Base-by-base conservation (phyloP, 2,329 filamentous ascomycete genomes). In the Decorospora gaudefroyi region DNA sequence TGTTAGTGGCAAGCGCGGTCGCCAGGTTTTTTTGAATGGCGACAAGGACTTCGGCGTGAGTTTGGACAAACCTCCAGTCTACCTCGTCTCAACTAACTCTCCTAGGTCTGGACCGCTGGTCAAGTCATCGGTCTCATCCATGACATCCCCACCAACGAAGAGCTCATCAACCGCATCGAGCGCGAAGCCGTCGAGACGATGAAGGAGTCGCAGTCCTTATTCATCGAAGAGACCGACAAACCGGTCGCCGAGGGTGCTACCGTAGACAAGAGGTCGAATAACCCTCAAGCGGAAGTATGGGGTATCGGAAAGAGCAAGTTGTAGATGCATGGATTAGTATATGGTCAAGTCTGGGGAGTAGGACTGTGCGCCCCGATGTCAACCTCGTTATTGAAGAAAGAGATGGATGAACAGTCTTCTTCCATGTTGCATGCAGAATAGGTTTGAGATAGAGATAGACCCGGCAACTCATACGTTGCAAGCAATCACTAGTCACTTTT, bases 61-160 rank as follows among this genome's bases (percentile, higher is more conserved):
- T 63, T 6, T 13, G n/a, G 4, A 12, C 12, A 0, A 12, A 9
- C 4, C 17, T 16, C 12, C n/a, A 11, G 2, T 27, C 13, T 29
- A 25, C 21, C 16, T 6, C 5, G 10, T 13, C n/a, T 18, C n/a
- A 29, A 9, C 44, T 51, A 43, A 57, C 55, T 35, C 15, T n/a
- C 15, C n/a, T 60, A 92, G 87, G 88, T 96, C 26, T 99, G 93
- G 93, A 97, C 93, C 13, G 90, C 92, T 6, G 93, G 93, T 8
- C 92, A 96, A 70, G 92, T 97, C 57, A 96, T 99, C 34, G 76
- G 76, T 6, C 62, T 79, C 10, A 79, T 79, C 49, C 74, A 79
- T 46, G 76, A 78, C 45, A 74, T 78, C 22, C 76, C 76, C 1
- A 76, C 74, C 1, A 78, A 76, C 54, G 68, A 68, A 23, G 74